phyloP scores from a whole-genome alignment of 768 basidiomycete genomes.

The Mycena kentingensis region DNA sequence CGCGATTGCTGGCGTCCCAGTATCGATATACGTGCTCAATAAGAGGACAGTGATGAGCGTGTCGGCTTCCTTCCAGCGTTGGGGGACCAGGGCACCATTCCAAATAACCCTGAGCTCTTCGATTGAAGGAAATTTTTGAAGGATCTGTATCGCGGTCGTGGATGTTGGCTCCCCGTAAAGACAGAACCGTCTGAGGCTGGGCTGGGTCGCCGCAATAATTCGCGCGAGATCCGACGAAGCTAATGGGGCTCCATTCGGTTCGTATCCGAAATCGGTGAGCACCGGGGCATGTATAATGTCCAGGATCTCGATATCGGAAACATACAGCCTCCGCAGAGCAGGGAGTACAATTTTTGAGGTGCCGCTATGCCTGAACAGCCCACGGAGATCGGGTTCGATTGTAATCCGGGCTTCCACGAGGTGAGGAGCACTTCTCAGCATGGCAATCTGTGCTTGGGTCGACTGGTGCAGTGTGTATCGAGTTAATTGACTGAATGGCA shows the following conservation, averaged over 20 bases:
- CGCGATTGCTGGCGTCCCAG: too few species aligned
- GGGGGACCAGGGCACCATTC: too few species aligned
- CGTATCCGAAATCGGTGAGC: not conserved
- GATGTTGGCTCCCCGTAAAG: not conserved
- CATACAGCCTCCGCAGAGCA: not conserved
- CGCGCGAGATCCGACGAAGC: not conserved
- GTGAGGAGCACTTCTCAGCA: too few species aligned
- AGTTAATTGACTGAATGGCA: too few species aligned
- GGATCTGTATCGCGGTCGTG: not conserved
- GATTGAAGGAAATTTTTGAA: not conserved
- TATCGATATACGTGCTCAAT: too few species aligned
- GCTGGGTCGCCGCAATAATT: not conserved
- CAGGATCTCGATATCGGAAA: not conserved
- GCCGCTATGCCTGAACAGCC: not conserved
- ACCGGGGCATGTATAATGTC: not conserved
- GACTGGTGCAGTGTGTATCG: too few species aligned
- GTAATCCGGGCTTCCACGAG: too few species aligned
- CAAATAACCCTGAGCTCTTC: not conserved
- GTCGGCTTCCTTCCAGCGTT: too few species aligned
- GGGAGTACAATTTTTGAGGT: not conserved
- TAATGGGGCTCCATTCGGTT: not conserved
- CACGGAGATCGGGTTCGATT: not conserved
- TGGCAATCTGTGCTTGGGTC: too few species aligned
- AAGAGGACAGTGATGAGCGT: too few species aligned
- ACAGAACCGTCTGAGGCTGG: not conserved